Evolutionary conservation across 2,329 filamentous ascomycete species (phyloP).

Genomic region (Fusarium acutatum): DNA sequence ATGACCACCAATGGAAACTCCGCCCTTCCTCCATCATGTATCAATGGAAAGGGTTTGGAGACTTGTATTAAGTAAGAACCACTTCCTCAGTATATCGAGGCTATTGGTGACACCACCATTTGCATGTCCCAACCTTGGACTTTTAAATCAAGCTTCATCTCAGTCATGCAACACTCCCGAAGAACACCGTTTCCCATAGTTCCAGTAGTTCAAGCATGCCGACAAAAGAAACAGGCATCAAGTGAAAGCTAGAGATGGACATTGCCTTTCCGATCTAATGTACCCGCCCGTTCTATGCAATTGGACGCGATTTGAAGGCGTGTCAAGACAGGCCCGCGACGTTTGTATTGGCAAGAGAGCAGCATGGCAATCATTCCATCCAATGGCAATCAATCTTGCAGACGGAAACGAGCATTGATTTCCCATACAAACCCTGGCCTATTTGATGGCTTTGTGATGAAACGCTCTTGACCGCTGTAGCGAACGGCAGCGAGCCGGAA

Average conservation of each 20-base stretch:
- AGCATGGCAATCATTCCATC: background rate
- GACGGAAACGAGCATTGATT: background rate
- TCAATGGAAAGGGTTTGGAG: background rate
- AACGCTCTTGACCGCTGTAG: background rate
- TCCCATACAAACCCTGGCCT: background rate
- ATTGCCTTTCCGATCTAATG: background rate
- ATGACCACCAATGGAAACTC: background rate
- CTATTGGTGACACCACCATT: background rate
- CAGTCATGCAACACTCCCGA: background rate
- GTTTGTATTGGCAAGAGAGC: background rate
- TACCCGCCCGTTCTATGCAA: background rate
- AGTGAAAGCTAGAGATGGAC: background rate
- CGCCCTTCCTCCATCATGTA: background rate
- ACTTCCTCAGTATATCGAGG: background rate
- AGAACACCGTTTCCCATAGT: too few species aligned
- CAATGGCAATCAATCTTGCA: background rate
- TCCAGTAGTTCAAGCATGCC: background rate
- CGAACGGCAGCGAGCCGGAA: background rate
- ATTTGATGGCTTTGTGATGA: background rate
- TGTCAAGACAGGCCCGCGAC: background rate
- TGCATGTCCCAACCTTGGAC: background rate
- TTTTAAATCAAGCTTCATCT: background rate
- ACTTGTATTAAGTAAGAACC: too few species aligned
- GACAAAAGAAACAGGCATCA: background rate
- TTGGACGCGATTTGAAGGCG: background rate